Evolutionary conservation across 2,329 filamentous ascomycete genomes (phyloP), one percentile per base, ranked within the genome.

Genomic region (Apiospora phragmitis): DNA sequence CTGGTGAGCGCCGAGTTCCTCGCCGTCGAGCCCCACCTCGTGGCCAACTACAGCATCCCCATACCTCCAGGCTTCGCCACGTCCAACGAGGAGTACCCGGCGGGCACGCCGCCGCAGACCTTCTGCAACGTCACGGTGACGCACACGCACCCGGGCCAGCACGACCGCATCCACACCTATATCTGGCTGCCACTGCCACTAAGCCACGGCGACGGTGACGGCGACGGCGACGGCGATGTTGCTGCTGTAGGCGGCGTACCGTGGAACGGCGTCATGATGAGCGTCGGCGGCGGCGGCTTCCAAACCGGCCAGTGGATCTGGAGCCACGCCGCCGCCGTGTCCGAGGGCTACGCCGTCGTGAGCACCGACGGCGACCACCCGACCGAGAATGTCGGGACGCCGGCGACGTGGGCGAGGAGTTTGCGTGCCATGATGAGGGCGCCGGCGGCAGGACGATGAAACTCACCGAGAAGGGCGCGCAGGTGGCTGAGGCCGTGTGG

Each of bases 91-190:
- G 51, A 59, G 2, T 35, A 59, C 51, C 29, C 29, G 6, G 29
- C 26, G 5, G 29, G 51, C 51, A 45, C 24, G 38, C 38, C 51
- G 24, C 12, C 51, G 16, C 65, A 21, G 41, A 45, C 41, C 51
- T 68, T 70, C 32, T 70, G 51, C 67, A 70, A 70, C 24, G 43
- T 68, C 38, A 65, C 69, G 21, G 29, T 70, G 18, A 59, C 69
- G 49, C 59, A 70, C 67, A 70, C 69, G 4, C 67, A 65, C 26
- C 69, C 66, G 8, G 69, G 67, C 16, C 69, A 70, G 43, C 24
- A 68, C 16, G 43, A 70, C 51, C 38, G 16, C 42, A 42, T 68
- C 69, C 26, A 38, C 24, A 55, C 38, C 29, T 55, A 65, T 11
- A n/a, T 65, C n/a, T 70, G 51, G 32, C 29, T 68, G 29, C 67